These are phyloP conservation scores for Dictyostelium citrinum DNA, from an alignment of 78 protist species.

Conservation along the genomic window DNA sequence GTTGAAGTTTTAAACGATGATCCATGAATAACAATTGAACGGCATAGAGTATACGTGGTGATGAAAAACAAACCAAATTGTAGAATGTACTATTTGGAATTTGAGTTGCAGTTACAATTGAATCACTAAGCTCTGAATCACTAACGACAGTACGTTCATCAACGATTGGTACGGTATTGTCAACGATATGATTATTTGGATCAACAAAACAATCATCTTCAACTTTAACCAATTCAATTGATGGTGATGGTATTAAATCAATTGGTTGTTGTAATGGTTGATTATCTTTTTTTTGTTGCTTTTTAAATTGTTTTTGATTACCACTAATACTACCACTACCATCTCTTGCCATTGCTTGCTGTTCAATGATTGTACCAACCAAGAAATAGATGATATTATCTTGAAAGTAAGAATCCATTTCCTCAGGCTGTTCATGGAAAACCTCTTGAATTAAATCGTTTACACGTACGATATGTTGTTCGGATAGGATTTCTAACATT, in stretches of 20 bases:
- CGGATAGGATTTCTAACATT: slow-evolving; percentile 23
- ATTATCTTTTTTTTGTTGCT: background rate
- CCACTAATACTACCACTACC: background rate
- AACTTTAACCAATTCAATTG: background rate
- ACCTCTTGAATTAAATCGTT: slow-evolving; percentile 44
- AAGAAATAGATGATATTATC: slow-evolving; percentile 30
- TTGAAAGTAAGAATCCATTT: slow-evolving; percentile 60
- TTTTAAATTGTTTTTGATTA: background rate
- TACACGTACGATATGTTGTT: background rate
- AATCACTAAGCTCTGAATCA: background rate
- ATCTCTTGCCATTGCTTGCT: background rate
- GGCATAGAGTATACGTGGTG: slow-evolving; percentile 48
- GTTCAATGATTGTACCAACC: slow-evolving; percentile 4
- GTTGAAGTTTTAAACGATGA: slow-evolving; percentile 16
- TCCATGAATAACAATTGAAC: slow-evolving; percentile 15
- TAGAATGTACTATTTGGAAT: background rate
- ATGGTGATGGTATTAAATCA: background rate
- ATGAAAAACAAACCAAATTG: slow-evolving; percentile 43
- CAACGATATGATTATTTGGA: background rate
- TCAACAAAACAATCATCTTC: background rate
- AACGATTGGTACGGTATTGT: background rate
- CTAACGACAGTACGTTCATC: background rate
- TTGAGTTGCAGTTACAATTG: background rate
- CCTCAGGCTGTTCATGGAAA: slow-evolving; percentile 69
- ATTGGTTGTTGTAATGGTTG: background rate